Conservation (phyloP, 768 basidiomycete species). For the Leccinellum rugosiceps region DNA sequence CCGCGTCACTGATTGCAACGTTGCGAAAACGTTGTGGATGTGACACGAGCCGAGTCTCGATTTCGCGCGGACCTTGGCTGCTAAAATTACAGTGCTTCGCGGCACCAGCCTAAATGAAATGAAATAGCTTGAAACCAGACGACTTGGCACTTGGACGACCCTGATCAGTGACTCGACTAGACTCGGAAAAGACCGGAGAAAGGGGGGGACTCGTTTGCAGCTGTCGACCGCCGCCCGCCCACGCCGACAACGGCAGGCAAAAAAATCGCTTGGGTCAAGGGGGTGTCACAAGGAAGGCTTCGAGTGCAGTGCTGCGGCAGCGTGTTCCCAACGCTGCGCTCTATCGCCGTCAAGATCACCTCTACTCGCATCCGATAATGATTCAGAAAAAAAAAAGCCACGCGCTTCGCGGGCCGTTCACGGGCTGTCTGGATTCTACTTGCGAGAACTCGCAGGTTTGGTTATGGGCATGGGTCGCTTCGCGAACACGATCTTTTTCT, state of each 20-base stretch:
- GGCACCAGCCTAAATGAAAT: not conserved
- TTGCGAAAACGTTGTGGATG: slow-evolving; percentile 30
- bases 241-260: slow-evolving; percentile 1
- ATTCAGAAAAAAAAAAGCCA: not conserved
- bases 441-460: slow-evolving; percentile 21
- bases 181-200: not conserved
- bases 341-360: not conserved
- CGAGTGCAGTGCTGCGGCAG: slow-evolving; percentile 1
- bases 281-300: not conserved
- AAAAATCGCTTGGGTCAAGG: slow-evolving; percentile 16
- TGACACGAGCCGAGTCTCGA: slow-evolving; percentile 20
- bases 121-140: not conserved
- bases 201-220: no score
- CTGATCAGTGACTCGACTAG: no score
- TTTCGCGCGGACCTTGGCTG: slow-evolving; percentile 1
- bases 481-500: slow-evolving; percentile 78
- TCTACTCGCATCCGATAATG: not conserved
- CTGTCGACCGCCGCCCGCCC: no score
- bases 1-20: slow-evolving; percentile 22
- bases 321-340: slow-evolving; percentile 17
- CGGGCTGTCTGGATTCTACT: not conserved
- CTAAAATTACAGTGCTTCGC: not conserved
- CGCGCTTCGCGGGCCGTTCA: not conserved
- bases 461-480: slow-evolving; percentile 79
- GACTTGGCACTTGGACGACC: not conserved